Evolutionary conservation across 106 monocot species (phyloP).

Genomic region (Allium fistulosum): DNA sequence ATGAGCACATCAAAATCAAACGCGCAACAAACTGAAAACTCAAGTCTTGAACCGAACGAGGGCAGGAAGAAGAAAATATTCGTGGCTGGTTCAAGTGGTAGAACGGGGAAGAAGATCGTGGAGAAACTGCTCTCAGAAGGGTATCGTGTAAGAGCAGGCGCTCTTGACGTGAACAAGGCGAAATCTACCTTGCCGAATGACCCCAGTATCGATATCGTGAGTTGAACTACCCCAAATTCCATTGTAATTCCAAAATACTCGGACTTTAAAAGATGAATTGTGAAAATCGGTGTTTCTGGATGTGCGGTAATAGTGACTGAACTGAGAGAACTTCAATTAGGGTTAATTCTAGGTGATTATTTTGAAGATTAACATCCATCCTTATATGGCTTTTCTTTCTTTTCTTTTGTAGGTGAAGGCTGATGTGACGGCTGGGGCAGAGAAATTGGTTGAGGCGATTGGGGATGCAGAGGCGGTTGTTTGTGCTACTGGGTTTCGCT

Average conservation of each 20-base stretch:
- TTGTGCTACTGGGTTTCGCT: conserved; percentile 61
- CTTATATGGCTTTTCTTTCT: not conserved
- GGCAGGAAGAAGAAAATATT: conserved; percentile 29
- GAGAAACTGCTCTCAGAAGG: conserved; percentile 56
- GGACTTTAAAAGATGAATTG: too few relatives aligned
- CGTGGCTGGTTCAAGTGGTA: conserved; percentile 67
- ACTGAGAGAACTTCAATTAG: too few relatives aligned
- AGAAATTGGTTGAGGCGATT: conserved; percentile 41
- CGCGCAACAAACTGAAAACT: conserved; percentile 2
- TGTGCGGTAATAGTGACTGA: too few relatives aligned
- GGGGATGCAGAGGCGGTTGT: conserved; percentile 61
- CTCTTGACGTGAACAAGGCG: conserved; percentile 44
- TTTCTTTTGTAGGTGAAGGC: conserved; percentile 30
- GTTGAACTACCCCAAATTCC: not conserved
- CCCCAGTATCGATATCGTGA: conserved; percentile 50
- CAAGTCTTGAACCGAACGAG: not conserved
- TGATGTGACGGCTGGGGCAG: conserved; percentile 42
- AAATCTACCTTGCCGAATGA: conserved; percentile 27
- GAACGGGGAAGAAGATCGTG: conserved; percentile 61
- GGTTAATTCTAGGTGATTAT: not conserved
- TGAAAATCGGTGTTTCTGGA: too few relatives aligned
- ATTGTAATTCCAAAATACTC: too few relatives aligned
- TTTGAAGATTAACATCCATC: not conserved
- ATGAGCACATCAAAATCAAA: not conserved
- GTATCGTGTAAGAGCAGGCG: conserved; percentile 48